Conservation (phyloP, 139 green algal species). For the Mychonastes homosphaera region DNA sequence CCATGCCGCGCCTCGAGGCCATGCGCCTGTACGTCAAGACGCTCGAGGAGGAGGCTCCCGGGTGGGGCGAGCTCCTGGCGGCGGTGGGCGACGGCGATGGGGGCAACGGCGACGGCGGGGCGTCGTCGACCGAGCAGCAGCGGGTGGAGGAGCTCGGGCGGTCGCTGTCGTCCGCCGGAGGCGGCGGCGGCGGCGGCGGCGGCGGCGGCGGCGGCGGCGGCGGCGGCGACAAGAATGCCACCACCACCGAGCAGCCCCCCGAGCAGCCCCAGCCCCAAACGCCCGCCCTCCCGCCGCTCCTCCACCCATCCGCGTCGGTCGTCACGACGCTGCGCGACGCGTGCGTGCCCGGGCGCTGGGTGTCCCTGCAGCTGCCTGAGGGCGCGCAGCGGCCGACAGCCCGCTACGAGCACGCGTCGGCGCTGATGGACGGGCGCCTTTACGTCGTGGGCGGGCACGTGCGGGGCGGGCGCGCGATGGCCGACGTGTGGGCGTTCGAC, state of each 20-base stretch:
- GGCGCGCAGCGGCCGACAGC: conserved; percentile 34
- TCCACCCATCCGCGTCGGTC: too few species aligned
- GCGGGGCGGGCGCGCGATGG: neutral
- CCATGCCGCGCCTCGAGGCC: conserved; percentile 75
- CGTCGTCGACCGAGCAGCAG: too few species aligned
- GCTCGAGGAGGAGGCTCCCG: conserved; percentile 61
- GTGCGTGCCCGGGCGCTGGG: too few species aligned
- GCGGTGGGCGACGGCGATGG: too few species aligned
- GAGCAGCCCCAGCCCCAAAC: neutral
- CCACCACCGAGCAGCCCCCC: neutral
- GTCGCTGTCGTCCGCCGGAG: too few species aligned
- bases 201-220: neutral
- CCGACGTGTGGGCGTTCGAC: conserved; percentile 75
- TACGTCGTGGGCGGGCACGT: conserved; percentile 76
- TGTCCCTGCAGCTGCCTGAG: too few species aligned
- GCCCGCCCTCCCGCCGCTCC: neutral
- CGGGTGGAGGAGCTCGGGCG: neutral
- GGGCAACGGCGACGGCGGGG: too few species aligned
- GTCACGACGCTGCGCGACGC: neutral
- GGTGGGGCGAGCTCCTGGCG: conserved; percentile 5
- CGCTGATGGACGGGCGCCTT: conserved; percentile 48
- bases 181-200: neutral
- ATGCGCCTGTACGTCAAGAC: conserved; percentile 90
- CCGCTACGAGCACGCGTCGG: conserved; percentile 73
- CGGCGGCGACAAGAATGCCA: conserved; percentile 7